Percentiles rank a stretch among this genome's conserved stretches.
phyloP scores from a whole-genome alignment of 106 monocot species.

The Dendrobium huoshanense region DNA sequence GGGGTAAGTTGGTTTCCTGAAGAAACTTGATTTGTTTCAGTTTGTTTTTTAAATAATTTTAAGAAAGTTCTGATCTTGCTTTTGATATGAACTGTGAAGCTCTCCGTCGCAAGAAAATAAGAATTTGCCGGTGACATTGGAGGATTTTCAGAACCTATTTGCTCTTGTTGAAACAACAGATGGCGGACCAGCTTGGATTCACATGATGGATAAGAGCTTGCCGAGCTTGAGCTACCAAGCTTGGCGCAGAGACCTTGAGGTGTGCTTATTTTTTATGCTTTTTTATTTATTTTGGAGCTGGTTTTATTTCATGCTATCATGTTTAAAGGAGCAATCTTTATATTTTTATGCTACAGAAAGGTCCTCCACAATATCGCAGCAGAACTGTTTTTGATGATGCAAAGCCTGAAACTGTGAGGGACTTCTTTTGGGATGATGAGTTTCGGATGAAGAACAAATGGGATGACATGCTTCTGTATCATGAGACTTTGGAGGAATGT shows the following conservation, averaged over 20 bases:
- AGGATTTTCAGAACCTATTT: slow-evolving; percentile 52
- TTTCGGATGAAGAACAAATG: slow-evolving; percentile 65
- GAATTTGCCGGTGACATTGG: slow-evolving; percentile 35
- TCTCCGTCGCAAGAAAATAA: slow-evolving; percentile 7
- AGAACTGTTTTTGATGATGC: slow-evolving; percentile 85
- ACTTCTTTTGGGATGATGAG: slow-evolving; percentile 96
- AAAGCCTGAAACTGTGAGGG: slow-evolving; percentile 61
- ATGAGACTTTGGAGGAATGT: slow-evolving; percentile 66
- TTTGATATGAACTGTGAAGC: neutral
- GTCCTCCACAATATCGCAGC: slow-evolving; percentile 82
- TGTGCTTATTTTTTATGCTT: slow-evolving; percentile 3
- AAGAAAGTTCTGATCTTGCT: neutral
- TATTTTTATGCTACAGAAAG: slow-evolving; percentile 32
- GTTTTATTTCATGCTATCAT: neutral
- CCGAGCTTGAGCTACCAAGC: slow-evolving; percentile 61
- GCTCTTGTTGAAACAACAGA: slow-evolving; percentile 62
- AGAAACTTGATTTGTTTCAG: neutral
- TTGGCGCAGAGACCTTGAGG: slow-evolving; percentile 81
- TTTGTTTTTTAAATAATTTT: too few species aligned
- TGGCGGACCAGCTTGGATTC: slow-evolving; percentile 62
- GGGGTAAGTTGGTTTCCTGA: slow-evolving; percentile 13
- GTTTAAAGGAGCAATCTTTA: neutral
- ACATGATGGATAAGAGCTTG: slow-evolving; percentile 77
- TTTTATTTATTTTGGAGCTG: neutral
- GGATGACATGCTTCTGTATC: slow-evolving; percentile 95